These are phyloP conservation scores for Solanum gandarillasii DNA, from an alignment of 257 asterid genomes.

Conservation along the genomic window DNA sequence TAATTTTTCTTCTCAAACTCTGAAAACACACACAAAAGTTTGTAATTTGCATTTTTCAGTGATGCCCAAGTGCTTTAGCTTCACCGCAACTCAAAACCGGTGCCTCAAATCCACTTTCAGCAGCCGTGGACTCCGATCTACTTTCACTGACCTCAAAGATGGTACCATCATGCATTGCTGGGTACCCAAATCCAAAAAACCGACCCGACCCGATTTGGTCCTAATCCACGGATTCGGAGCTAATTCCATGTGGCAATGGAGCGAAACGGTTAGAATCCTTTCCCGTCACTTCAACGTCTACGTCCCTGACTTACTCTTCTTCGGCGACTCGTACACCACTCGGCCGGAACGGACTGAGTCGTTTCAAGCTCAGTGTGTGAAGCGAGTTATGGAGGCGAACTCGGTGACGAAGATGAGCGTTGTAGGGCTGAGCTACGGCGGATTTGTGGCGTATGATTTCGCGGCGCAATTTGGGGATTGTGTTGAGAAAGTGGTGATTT, in stretches of 20 bases:
- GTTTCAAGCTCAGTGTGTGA: conserved; percentile 59
- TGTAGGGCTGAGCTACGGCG: conserved; percentile 71
- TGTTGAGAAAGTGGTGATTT: conserved; percentile 47
- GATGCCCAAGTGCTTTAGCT: conserved; percentile 45
- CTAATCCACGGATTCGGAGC: conserved; percentile 70
- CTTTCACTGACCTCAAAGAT: conserved; percentile 39
- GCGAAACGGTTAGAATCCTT: conserved; percentile 28
- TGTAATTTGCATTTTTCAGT: background rate
- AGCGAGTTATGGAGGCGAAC: conserved; percentile 38
- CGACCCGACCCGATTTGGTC: conserved; percentile 31
- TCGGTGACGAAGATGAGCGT: conserved; percentile 29
- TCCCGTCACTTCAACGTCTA: conserved; percentile 43
- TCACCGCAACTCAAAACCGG: conserved; percentile 34
- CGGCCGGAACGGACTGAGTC: conserved; percentile 44
- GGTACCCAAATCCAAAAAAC: conserved; percentile 33
- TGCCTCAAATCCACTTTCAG: conserved; percentile 36
- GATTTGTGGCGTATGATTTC: conserved; percentile 62
- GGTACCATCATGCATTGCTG: conserved; percentile 52
- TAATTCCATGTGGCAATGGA: conserved; percentile 59
- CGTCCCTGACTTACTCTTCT: conserved; percentile 61
- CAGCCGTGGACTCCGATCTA: conserved; percentile 42
- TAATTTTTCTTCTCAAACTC: background rate
- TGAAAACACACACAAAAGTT: background rate
- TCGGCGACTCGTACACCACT: conserved; percentile 47
- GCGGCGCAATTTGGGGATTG: conserved; percentile 47